These are phyloP conservation scores for Linnemannia elongata DNA, from an alignment of 192 early-diverging fungal genomes.

Conservation along the genomic window DNA sequence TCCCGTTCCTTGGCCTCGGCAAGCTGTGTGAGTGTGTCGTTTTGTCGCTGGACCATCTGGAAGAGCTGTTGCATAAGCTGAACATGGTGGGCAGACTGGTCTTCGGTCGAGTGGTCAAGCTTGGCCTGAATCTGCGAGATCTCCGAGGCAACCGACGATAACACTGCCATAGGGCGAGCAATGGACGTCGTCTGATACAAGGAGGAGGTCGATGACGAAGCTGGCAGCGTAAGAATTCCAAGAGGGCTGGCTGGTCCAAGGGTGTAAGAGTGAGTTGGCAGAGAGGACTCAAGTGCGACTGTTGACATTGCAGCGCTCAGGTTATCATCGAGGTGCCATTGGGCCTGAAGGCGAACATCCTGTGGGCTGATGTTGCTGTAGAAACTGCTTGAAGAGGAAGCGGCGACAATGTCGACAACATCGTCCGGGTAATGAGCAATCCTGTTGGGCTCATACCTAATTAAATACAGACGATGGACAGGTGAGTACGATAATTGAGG, in stretches of 20 bases:
- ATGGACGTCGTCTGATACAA: not conserved
- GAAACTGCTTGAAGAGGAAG: not conserved
- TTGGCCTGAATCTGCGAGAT: not conserved
- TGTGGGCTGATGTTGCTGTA: not conserved
- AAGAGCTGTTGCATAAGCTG: conserved; percentile 12
- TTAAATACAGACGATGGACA: not conserved
- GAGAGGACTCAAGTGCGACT: not conserved
- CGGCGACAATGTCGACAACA: not conserved
- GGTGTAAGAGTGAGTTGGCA: not conserved
- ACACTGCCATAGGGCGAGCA: not conserved
- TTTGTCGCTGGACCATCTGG: not conserved
- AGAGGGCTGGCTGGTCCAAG: not conserved
- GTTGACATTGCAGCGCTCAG: not conserved
- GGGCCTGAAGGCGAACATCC: not conserved
- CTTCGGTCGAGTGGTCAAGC: not conserved
- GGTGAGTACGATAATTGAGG: not conserved
- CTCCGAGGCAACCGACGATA: not conserved
- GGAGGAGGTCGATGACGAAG: not conserved
- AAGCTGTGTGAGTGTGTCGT: not conserved
- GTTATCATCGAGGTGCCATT: not conserved
- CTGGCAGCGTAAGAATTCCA: not conserved
- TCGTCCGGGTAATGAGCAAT: not conserved
- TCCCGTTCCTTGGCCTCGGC: not conserved
- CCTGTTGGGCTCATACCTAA: not conserved
- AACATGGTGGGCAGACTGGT: not conserved